Base-by-base conservation (phyloP, 2,329 filamentous ascomycete species). In the Paraconiothyrium brasiliense region DNA sequence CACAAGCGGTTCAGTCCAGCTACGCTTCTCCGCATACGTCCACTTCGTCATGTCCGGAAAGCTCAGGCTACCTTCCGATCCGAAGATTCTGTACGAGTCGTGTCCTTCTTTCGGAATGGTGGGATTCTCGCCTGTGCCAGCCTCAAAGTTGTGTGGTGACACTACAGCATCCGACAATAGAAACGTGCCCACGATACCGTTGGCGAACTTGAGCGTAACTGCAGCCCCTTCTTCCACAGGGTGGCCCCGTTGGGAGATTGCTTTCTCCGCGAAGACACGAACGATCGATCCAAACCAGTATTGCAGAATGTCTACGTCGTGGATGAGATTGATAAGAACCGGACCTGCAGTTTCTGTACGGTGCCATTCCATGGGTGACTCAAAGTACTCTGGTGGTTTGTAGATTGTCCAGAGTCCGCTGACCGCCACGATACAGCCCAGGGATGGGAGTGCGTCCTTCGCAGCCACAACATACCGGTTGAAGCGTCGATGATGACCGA, bases 401-500 rank as follows among this genome's bases (percentile, higher is more conserved):
- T 76, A 81, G 0, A 83, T 70, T 0, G 83, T 79, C 86, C 86
- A 89, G 0, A 86, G 76, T 0, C 85, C 86, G 54, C 83, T 85
- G 4, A 89, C 71, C 1, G 86, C 86, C 11, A 87, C 79, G 2
- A 84, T 63, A 0, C 64, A 67, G 0, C 86, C 86, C 0, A 88
- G 76, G 0, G 71, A 72, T 0, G 78, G 76, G 0, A 88, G 64
- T 0, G 80, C 73, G 14, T 80, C 65, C 63, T 87, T 87, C 0
- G 85, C 79, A 2, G 83, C 79, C 6, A 80, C 73, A 5, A 87
- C 80, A 69, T 85, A 87, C 0, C 83, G 83, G 66, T 89, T 88
- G 76, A 89, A 89, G 2, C 86, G 81, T 10, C 86, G 80, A 68
- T 89, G 86, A 63, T 89, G 86, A 7, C 86, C 86, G 1, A 86